phyloP scores from a whole-genome alignment of 177 flowering plant species.

The Tripterygium wilfordii region DNA sequence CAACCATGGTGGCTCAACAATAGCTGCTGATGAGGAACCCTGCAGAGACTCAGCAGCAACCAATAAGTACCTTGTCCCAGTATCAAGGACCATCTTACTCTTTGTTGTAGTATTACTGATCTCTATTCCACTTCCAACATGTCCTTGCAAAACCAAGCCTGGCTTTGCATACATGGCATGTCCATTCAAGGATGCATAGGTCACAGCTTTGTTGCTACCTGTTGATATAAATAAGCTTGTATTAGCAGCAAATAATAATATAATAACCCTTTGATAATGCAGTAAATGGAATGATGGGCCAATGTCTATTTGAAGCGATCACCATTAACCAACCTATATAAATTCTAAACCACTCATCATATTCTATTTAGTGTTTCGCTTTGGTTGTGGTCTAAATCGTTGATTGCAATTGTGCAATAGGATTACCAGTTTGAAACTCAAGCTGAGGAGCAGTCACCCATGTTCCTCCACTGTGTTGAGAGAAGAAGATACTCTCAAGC shows the following conservation, averaged over 20 bases:
- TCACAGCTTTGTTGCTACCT: constrained; percentile 28
- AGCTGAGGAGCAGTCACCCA: constrained; percentile 36
- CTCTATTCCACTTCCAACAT: constrained; percentile 17
- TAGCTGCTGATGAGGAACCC: constrained; percentile 3
- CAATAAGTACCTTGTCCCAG: constrained; percentile 8
- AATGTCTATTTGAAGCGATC: no score
- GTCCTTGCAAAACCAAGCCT: constrained; percentile 38
- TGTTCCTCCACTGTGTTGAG: constrained; percentile 40
- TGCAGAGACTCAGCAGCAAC: constrained; percentile 26
- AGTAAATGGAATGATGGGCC: no score
- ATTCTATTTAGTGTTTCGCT: no score
- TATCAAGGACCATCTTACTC: constrained; percentile 23
- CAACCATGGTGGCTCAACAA: constrained; percentile 44
- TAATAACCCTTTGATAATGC: no score
- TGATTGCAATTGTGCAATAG: no score
- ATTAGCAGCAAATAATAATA: no score
- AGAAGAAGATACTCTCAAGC: constrained; percentile 30
- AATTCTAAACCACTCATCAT: no score
- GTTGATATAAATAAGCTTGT: no score
- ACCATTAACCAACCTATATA: no score
- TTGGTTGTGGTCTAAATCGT: no score
- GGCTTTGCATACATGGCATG: constrained; percentile 40
- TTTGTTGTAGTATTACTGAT: constrained; percentile 26
- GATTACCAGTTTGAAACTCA: constrained; percentile 31
- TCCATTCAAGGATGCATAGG: constrained; percentile 43